Percentiles rank a stretch among this genome's conserved stretches.
Conservation (phyloP, 1,284 basidiomycete genomes). For the Mycena citricolor region DNA sequence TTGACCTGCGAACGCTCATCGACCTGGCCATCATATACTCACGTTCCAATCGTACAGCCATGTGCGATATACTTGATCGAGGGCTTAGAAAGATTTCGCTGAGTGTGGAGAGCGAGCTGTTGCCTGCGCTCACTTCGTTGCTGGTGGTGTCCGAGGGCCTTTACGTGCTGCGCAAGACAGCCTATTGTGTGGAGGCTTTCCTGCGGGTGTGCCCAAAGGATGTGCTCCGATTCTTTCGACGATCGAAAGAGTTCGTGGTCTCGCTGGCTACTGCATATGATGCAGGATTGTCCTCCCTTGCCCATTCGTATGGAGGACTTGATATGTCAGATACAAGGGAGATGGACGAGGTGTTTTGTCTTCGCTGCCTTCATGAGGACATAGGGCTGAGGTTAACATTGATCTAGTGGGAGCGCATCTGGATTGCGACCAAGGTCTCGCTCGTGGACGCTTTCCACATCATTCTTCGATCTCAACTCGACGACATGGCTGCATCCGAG, state of each 20-base stretch:
- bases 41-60: constrained; percentile 40
- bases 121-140: constrained; percentile 55
- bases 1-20: constrained; percentile 55
- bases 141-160: constrained; percentile 51
- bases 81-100: constrained; percentile 36
- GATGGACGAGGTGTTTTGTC: constrained; percentile 38
- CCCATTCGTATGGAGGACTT: constrained; percentile 62
- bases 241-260: constrained; percentile 51
- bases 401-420: constrained; percentile 63
- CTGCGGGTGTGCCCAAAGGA: constrained; percentile 49
- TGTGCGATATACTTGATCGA: constrained; percentile 44
- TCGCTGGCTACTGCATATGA: constrained; percentile 61
- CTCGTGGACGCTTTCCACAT: constrained; percentile 67
- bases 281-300: constrained; percentile 49
- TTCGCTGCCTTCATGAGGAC: constrained; percentile 50
- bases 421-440: constrained; percentile 70
- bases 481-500: constrained; percentile 43
- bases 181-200: constrained; percentile 56
- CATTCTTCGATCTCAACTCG: constrained; percentile 49
- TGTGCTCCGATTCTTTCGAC: constrained; percentile 50
- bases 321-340: constrained; percentile 30
- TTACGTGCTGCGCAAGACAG: constrained; percentile 62
- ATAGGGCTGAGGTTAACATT: neutral
- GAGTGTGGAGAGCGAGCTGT: constrained; percentile 42
- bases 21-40: constrained; percentile 64